Evolutionary conservation across 2,329 filamentous ascomycete species (phyloP).

Genomic region (Chaetomium sp.): DNA sequence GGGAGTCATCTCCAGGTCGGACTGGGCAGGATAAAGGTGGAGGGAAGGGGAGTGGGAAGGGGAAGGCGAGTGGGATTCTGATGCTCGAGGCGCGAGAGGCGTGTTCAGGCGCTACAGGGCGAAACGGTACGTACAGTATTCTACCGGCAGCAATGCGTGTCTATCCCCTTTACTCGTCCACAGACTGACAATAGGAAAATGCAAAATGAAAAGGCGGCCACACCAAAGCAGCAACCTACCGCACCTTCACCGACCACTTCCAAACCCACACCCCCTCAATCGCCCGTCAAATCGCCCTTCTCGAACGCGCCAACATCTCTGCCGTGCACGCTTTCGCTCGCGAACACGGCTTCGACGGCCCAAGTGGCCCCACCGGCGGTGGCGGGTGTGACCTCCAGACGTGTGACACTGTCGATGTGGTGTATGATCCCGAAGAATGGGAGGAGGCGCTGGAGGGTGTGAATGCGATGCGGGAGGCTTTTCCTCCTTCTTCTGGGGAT

Average conservation of each 20-base stretch:
- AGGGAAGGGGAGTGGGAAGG: no score
- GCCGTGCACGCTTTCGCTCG: slow-evolving; percentile 49
- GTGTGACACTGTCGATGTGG: slow-evolving; percentile 51
- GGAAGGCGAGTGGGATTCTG: slow-evolving; percentile 33
- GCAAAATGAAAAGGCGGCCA: slow-evolving; percentile 37
- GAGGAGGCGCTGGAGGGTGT: slow-evolving; percentile 34
- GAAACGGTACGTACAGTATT: slow-evolving; percentile 38
- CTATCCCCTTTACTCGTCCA: background rate
- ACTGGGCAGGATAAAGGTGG: no score
- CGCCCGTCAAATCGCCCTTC: slow-evolving; percentile 44
- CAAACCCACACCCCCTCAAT: slow-evolving; percentile 39
- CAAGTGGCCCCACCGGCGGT: slow-evolving; percentile 28
- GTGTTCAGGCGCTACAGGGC: slow-evolving; percentile 60
- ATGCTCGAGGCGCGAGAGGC: slow-evolving; percentile 60
- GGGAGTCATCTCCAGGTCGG: background rate
- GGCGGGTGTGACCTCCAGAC: slow-evolving; percentile 45
- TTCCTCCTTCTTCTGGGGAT: slow-evolving; percentile 27
- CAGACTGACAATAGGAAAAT: no score
- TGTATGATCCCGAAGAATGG: slow-evolving; percentile 45
- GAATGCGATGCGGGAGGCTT: slow-evolving; percentile 37
- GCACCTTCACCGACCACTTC: slow-evolving; percentile 44
- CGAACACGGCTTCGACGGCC: slow-evolving; percentile 22
- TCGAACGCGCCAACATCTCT: slow-evolving; percentile 48
- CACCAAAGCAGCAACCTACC: slow-evolving; percentile 39
- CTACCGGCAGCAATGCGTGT: no score